Conservation (phyloP, 2,329 filamentous ascomycete genomes). For the Endocalyx cinctus region DNA sequence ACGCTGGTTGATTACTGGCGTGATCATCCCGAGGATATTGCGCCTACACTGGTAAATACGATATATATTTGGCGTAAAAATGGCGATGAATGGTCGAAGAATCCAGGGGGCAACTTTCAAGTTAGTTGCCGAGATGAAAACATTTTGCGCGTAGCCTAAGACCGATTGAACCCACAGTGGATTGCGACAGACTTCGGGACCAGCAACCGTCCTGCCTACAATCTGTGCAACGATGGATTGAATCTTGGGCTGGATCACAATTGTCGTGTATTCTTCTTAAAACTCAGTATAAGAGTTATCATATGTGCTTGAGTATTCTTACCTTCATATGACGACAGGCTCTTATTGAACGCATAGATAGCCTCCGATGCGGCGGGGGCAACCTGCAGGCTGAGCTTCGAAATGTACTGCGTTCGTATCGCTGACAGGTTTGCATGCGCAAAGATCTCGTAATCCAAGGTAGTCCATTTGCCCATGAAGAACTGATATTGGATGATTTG, state of each 20-base stretch:
- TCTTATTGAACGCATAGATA: slow-evolving; percentile 5
- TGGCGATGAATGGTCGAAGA: slow-evolving; percentile 1
- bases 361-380: slow-evolving; percentile 4
- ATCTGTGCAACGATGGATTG: slow-evolving; percentile 4
- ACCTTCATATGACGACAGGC: slow-evolving; percentile 5
- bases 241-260: slow-evolving; percentile 8
- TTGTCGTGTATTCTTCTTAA: slow-evolving; percentile 7
- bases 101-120: slow-evolving; percentile 6
- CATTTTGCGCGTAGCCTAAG: slow-evolving; percentile 8
- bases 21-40: slow-evolving; percentile 3
- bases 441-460: slow-evolving; percentile 9
- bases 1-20: slow-evolving; percentile 3
- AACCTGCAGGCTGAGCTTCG: slow-evolving; percentile 9
- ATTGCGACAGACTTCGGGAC: slow-evolving; percentile 9
- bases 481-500: slow-evolving; percentile 4
- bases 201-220: slow-evolving; percentile 7
- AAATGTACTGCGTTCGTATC: slow-evolving; percentile 9
- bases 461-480: slow-evolving; percentile 10
- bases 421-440: slow-evolving; percentile 6
- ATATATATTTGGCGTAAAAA: slow-evolving; percentile 9
- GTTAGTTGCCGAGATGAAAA: slow-evolving; percentile 4
- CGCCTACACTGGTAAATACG: slow-evolving; percentile 6
- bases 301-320: not conserved
- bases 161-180: slow-evolving; percentile 5
- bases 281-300: not conserved